Evolutionary conservation across 345 rosid genomes (phyloP).

Genomic region (Sonneratia alba): DNA sequence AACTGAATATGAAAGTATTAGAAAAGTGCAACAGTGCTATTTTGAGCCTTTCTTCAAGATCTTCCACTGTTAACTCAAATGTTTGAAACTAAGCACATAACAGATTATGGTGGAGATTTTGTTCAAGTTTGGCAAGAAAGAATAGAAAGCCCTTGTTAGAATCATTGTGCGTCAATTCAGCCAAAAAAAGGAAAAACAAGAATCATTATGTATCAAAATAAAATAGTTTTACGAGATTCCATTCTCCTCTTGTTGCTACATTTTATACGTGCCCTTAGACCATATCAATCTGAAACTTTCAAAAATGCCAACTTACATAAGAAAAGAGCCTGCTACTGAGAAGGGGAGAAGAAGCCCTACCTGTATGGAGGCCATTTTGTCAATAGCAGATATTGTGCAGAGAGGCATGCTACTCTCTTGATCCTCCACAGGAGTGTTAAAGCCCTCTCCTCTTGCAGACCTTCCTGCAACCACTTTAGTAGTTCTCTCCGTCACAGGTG

Average conservation of each 20-base stretch:
- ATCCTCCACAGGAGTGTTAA: neutral
- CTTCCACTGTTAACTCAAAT: neutral
- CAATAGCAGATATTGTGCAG: conserved; percentile 4
- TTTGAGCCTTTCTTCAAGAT: neutral
- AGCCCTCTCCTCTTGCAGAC: conserved; percentile 31
- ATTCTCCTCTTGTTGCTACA: neutral
- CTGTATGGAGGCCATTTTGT: conserved; percentile 7
- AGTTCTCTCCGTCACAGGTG: conserved; percentile 6
- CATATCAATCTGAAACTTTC: neutral
- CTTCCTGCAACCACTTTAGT: conserved; percentile 19
- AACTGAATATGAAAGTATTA: too few relatives aligned
- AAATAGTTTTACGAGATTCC: neutral
- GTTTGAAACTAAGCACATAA: neutral
- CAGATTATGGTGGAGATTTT: neutral
- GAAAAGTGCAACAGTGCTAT: neutral
- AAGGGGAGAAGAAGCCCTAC: conserved; percentile 12
- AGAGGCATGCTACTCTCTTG: conserved; percentile 8
- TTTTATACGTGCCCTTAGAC: neutral
- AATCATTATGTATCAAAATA: neutral
- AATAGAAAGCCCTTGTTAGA: neutral
- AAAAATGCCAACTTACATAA: neutral
- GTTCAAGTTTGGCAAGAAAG: neutral
- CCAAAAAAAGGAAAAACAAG: neutral
- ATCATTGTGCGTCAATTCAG: neutral
- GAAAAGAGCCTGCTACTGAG: neutral